Conservation (phyloP, 1,284 basidiomycete genomes). For the Sanghuangporus weigelae region DNA sequence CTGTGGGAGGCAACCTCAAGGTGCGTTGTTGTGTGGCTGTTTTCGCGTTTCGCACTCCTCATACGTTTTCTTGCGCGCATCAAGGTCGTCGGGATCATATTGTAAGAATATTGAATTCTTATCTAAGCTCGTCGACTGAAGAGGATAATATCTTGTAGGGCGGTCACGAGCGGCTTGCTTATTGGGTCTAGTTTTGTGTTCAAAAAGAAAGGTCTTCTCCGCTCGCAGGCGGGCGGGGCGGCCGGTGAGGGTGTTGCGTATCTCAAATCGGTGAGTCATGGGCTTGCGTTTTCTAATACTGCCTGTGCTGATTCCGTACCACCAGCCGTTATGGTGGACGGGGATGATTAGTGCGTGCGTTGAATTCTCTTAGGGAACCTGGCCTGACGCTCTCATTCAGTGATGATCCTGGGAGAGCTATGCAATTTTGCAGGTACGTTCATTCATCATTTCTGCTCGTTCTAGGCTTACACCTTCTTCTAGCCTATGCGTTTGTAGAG, state of each 20-base stretch:
- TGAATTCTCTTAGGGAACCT: neutral
- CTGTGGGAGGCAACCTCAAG: conserved; percentile 16
- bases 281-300: neutral
- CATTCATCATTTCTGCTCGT: neutral
- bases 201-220: conserved; percentile 54
- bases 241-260: conserved; percentile 64
- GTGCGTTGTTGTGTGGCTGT: conserved; percentile 6
- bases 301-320: neutral
- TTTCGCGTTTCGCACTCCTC: neutral
- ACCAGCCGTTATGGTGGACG: conserved; percentile 47
- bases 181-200: conserved; percentile 57
- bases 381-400: conserved; percentile 21
- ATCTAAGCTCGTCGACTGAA: neutral
- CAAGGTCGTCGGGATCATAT: conserved; percentile 17
- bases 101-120: neutral
- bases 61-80: neutral
- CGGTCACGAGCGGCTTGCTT: conserved; percentile 54
- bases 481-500: conserved; percentile 42
- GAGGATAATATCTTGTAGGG: conserved; percentile 21
- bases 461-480: neutral
- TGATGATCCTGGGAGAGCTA: conserved; percentile 39
- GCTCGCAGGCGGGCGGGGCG: conserved; percentile 37
- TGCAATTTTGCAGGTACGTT: conserved; percentile 27
- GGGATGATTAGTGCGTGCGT: conserved; percentile 31
- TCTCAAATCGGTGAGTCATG: conserved; percentile 41